Conservation (phyloP, 495 filamentous ascomycete species). For the Hypoxylon perforatum region DNA sequence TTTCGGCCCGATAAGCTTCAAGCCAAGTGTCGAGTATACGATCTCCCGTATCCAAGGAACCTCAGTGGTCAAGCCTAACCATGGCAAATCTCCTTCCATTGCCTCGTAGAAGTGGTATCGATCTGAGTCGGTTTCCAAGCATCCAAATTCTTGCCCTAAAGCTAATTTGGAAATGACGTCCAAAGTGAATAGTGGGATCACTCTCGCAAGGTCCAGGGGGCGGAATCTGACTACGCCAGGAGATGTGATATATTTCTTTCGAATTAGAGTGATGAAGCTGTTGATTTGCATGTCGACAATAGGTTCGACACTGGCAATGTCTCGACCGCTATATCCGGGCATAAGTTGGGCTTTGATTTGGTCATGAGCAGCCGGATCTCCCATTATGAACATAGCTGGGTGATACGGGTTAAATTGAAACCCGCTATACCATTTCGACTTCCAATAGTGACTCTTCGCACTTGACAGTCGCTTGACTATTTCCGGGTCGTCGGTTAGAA, state of each 20-base stretch:
- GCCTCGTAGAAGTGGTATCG: constrained; percentile 48
- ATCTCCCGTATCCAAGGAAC: constrained; percentile 66
- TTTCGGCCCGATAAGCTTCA: constrained; percentile 66
- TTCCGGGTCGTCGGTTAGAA: constrained; percentile 26
- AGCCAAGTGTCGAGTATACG: constrained; percentile 60
- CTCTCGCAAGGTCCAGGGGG: constrained; percentile 53
- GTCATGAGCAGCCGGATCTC: not conserved
- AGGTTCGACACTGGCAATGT: constrained; percentile 54
- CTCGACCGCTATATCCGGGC: constrained; percentile 59
- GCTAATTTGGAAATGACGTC: constrained; percentile 60
- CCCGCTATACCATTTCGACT: constrained; percentile 52
- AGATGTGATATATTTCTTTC: constrained; percentile 46
- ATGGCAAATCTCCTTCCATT: not conserved
- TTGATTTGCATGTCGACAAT: constrained; percentile 55
- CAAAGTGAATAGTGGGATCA: constrained; percentile 47
- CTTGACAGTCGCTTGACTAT: constrained; percentile 45
- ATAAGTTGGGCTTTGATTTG: not conserved
- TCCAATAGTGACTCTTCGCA: constrained; percentile 47
- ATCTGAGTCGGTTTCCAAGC: constrained; percentile 57
- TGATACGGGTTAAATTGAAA: constrained; percentile 51
- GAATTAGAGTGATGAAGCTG: constrained; percentile 50
- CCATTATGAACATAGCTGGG: constrained; percentile 54
- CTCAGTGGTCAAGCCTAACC: constrained; percentile 59
- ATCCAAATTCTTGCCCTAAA: constrained; percentile 62
- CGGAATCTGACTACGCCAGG: constrained; percentile 18